Evolutionary conservation across 2,329 filamentous ascomycete species (phyloP), one percentile per base, ranked within the genome.

Genomic region (Talaromyces sp.): DNA sequence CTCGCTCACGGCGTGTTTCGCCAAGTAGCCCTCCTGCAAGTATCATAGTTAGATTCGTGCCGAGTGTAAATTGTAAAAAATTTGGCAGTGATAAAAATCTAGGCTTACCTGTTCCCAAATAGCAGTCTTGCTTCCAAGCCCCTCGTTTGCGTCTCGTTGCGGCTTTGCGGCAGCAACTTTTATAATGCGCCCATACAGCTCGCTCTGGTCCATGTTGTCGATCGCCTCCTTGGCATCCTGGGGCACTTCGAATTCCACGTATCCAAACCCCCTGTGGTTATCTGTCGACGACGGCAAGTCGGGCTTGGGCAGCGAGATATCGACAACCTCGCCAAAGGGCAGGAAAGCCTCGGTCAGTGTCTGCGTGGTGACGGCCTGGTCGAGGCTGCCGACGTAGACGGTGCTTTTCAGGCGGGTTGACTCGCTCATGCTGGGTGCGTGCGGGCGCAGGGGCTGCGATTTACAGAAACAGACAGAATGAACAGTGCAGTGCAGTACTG

Each of bases 191-290:
- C 95, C 96, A 73, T 94, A 98, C 53, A 99, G 85, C 78, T 98
- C 94, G 64, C 93, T 90, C 75, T 96, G 92, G 73, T 99, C 92
- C 94, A 99, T 98, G 74, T 99, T 99, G 82, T 98, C 92, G 75
- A 99, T 96, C 57, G 95, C 95, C 77, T 98, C 94, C 71, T 88
- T 88, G 31, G 93, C 94, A 77, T 99, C 95, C 61, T 89, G 86
- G 12, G 87, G 83, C 61, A 92, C 85, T 70, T 97, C 92, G 72
- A 91, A 99, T 73, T 99, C 95, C 57, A 99, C 91, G 74, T 99
- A 98, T 62, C 93, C 95, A 76, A 98, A 99, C 0, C 96, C 95
- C 58, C 93, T 85, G 75, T 99, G 95, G 33, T 87, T 81, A 47
- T 96, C 91, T 55, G 84, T 87, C 6, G 89, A 87, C 65, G 91